Conservation (phyloP, 495 filamentous ascomycete species). For the Parachaetomium inaequale region DNA sequence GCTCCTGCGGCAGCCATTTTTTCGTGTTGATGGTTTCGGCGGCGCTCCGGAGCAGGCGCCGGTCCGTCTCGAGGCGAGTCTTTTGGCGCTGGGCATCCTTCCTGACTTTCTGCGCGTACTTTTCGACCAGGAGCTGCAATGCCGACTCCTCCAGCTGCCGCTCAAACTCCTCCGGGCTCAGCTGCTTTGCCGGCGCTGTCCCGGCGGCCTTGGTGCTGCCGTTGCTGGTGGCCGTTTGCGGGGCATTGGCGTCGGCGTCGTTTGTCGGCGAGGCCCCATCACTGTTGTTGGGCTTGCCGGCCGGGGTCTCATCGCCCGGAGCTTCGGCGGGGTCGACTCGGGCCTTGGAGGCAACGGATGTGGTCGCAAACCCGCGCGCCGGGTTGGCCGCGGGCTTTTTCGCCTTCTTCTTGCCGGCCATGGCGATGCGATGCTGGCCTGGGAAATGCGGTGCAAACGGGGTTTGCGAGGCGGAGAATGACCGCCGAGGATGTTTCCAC, state of each 20-base stretch:
- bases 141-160: slow-evolving; percentile 75
- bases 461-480: slow-evolving; percentile 9
- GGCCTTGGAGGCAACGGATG: slow-evolving; percentile 74
- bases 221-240: slow-evolving; percentile 28
- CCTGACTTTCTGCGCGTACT: slow-evolving; percentile 65
- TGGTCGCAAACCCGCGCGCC: slow-evolving; percentile 86
- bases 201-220: slow-evolving; percentile 36
- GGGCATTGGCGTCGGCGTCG: no score
- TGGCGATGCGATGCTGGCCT: slow-evolving; percentile 33
- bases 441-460: slow-evolving; percentile 1
- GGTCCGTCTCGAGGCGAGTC: slow-evolving; percentile 71
- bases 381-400: slow-evolving; percentile 82
- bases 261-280: slow-evolving; percentile 35
- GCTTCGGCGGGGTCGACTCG: slow-evolving; percentile 43
- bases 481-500: slow-evolving; percentile 12
- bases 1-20: slow-evolving; percentile 74
- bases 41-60: slow-evolving; percentile 69
- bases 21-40: slow-evolving; percentile 62
- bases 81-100: slow-evolving; percentile 66
- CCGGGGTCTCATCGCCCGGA: slow-evolving; percentile 32
- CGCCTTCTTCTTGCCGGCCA: slow-evolving; percentile 84
- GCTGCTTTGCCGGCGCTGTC: slow-evolving; percentile 45
- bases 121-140: slow-evolving; percentile 79
- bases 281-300: slow-evolving; percentile 23
- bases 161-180: slow-evolving; percentile 82